Conservation (phyloP, 2,329 filamentous ascomycete genomes). For the Alternaria postmessia region DNA sequence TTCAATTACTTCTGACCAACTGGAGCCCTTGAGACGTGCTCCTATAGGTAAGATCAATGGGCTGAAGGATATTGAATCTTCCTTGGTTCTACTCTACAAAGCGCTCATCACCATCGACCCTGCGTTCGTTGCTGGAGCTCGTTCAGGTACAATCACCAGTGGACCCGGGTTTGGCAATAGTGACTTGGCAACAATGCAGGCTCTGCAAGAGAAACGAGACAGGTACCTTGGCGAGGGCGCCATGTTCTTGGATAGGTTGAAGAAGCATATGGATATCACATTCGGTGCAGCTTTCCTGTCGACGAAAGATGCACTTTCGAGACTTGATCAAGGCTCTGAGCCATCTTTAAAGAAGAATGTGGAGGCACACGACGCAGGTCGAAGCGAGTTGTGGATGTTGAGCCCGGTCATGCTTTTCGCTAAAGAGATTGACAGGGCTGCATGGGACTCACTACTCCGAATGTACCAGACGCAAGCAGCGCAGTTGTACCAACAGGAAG, state of each 20-base stretch:
- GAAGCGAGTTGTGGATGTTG: constrained; percentile 84
- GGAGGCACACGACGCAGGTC: constrained; percentile 73
- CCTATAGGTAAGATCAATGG: constrained; percentile 76
- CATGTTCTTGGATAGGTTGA: constrained; percentile 79
- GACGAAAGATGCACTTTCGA: constrained; percentile 68
- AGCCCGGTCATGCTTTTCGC: constrained; percentile 87
- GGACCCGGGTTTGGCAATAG: constrained; percentile 73
- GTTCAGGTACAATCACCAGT: constrained; percentile 50
- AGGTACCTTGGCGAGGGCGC: constrained; percentile 81
- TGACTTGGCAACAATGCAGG: constrained; percentile 83
- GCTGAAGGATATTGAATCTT: constrained; percentile 77
- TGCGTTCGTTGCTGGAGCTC: constrained; percentile 66
- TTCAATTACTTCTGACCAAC: constrained; percentile 79
- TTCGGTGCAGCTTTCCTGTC: constrained; percentile 79
- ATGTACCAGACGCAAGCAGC: constrained; percentile 81
- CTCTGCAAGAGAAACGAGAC: constrained; percentile 92
- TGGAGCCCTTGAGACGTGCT: constrained; percentile 76
- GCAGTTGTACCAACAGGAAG: constrained; percentile 81
- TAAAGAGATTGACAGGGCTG: constrained; percentile 79
- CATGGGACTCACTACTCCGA: constrained; percentile 82
- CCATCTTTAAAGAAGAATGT: constrained; percentile 69
- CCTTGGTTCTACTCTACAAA: constrained; percentile 84
- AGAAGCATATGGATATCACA: constrained; percentile 81
- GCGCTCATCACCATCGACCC: constrained; percentile 95
- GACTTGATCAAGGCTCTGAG: constrained; percentile 56